These are phyloP conservation scores for Pythium aquatile DNA, from an alignment of 352 stramenopile genomes.

Conservation along the genomic window DNA sequence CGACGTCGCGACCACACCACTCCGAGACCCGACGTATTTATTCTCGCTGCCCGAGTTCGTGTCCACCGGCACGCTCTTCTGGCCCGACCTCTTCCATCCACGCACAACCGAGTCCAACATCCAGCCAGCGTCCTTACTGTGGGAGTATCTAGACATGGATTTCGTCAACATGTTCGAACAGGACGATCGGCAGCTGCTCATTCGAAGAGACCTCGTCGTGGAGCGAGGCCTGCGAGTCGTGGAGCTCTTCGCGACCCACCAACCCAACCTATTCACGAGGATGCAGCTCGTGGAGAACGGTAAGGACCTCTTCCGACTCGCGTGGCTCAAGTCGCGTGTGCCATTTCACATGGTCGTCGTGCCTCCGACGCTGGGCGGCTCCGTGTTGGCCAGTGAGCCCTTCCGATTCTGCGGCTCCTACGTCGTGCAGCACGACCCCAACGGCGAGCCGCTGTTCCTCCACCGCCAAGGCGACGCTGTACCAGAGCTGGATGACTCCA, in stretches of 20 bases:
- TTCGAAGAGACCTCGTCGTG: conserved; percentile 10
- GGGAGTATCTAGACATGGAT: conserved; percentile 22
- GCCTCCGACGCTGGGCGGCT: conserved; percentile 21
- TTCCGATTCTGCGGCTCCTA: conserved; percentile 24
- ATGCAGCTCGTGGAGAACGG: conserved; percentile 19
- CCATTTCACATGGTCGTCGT: conserved; percentile 24
- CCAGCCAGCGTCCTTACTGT: conserved; percentile 19
- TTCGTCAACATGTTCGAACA: conserved; percentile 29
- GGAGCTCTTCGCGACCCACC: conserved; percentile 22
- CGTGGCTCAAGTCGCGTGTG: conserved; percentile 23
- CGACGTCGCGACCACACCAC: conserved; percentile 18
- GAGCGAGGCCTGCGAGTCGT: conserved; percentile 17
- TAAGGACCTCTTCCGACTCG: conserved; percentile 34
- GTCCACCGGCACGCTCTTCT: conserved; percentile 27
- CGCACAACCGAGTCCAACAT: conserved; percentile 25
- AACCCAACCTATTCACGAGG: conserved; percentile 17
- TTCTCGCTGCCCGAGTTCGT: conserved; percentile 22
- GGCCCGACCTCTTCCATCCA: conserved; percentile 27
- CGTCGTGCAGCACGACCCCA: conserved; percentile 29
- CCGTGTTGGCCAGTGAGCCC: background rate
- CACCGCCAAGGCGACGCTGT: conserved; percentile 16
- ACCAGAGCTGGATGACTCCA: background rate
- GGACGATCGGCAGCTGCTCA: conserved; percentile 25
- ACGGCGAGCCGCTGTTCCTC: conserved; percentile 23
- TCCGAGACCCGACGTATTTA: conserved; percentile 27